phyloP scores from a whole-genome alignment of 2,329 filamentous ascomycete species.

The Paecilomyces fulvus region DNA sequence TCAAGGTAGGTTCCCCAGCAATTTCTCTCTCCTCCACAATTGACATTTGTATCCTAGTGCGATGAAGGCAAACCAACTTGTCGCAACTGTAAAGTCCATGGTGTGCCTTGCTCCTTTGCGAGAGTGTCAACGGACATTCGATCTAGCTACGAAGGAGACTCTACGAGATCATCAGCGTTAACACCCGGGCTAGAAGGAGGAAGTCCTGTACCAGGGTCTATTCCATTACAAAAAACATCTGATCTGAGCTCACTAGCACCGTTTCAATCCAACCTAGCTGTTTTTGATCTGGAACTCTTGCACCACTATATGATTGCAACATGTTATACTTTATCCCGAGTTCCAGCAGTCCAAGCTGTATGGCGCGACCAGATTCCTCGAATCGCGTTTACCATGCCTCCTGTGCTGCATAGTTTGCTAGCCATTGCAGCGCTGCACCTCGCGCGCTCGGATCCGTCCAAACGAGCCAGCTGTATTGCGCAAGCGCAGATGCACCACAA shows the following conservation, averaged over 20 bases:
- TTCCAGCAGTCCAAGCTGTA: constrained; percentile 35
- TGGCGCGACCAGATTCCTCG: constrained; percentile 42
- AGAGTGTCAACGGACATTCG: background rate
- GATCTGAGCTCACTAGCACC: background rate
- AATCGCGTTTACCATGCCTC: constrained; percentile 40
- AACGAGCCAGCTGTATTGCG: constrained; percentile 31
- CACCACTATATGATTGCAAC: constrained; percentile 47
- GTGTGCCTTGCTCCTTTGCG: constrained; percentile 12
- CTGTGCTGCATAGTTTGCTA: constrained; percentile 43
- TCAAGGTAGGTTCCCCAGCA: constrained; percentile 14
- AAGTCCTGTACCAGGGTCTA: background rate
- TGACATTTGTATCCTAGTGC: constrained; percentile 10
- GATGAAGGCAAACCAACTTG: constrained; percentile 19
- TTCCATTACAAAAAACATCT: background rate
- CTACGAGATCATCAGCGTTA: background rate
- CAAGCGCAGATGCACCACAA: constrained; percentile 32
- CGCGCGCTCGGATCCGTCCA: constrained; percentile 31
- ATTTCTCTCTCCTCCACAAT: background rate
- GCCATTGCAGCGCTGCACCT: constrained; percentile 45
- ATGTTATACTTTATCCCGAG: constrained; percentile 38
- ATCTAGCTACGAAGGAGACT: background rate
- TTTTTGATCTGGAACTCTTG: constrained; percentile 44
- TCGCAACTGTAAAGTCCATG: constrained; percentile 16
- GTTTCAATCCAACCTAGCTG: constrained; percentile 6
- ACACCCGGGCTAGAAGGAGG: background rate